Percentiles rank a stretch among this genome's conserved stretches.
Evolutionary conservation across 2,329 filamentous ascomycete genomes (phyloP).

Genomic region (Calonectria crousiana): DNA sequence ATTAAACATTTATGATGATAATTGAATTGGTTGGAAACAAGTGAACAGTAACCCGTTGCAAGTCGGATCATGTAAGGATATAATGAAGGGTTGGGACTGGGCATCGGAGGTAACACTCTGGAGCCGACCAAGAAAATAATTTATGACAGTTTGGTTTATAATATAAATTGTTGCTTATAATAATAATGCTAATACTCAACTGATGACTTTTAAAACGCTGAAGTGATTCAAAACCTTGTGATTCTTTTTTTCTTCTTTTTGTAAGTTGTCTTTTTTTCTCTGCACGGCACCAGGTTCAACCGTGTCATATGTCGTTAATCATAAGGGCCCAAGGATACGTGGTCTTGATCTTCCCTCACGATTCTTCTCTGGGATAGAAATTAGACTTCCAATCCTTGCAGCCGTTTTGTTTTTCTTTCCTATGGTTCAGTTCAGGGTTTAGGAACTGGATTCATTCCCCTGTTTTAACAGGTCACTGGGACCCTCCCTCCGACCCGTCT

Average conservation of each 20-base stretch:
- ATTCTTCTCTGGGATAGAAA: neutral
- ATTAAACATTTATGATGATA: neutral
- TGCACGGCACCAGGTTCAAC: neutral
- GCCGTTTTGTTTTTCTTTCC: neutral
- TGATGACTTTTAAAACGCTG: neutral
- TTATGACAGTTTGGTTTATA: neutral
- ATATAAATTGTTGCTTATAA: neutral
- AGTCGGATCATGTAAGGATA: neutral
- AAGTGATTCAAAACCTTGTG: neutral
- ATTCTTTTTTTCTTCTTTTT: neutral
- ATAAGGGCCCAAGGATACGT: neutral
- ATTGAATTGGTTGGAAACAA: neutral
- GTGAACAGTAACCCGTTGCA: neutral
- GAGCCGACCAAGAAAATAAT: neutral
- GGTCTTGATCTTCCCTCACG: neutral
- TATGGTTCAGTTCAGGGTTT: neutral
- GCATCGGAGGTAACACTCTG: neutral
- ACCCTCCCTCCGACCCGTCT: neutral
- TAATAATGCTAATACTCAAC: neutral
- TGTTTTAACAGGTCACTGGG: neutral
- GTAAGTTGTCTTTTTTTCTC: neutral
- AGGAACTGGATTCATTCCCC: neutral
- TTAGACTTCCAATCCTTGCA: neutral
- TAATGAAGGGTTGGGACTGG: neutral
- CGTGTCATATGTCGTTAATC: constrained; percentile 1